Conservation (phyloP, 2,329 filamentous ascomycete species). For the Aspergillus vadensis region DNA sequence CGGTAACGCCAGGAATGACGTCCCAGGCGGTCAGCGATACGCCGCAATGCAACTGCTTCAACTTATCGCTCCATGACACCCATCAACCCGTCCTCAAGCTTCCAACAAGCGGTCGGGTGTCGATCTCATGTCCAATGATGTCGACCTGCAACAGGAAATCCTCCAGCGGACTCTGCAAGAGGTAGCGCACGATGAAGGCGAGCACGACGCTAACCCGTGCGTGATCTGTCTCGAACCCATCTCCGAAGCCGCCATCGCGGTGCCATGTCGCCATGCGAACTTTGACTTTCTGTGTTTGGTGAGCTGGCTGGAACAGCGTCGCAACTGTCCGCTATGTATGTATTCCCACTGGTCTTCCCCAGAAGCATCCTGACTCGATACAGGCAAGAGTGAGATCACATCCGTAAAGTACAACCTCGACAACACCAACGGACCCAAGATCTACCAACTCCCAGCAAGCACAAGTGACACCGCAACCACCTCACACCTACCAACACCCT, state of each 20-base stretch:
- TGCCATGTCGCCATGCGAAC: slow-evolving; percentile 75
- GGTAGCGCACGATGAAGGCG: slow-evolving; percentile 40
- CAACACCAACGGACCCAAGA: slow-evolving; percentile 55
- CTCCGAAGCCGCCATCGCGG: slow-evolving; percentile 69
- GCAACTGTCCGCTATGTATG: slow-evolving; percentile 78
- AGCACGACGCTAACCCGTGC: slow-evolving; percentile 58
- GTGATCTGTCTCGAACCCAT: slow-evolving; percentile 84
- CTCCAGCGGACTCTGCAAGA: slow-evolving; percentile 50
- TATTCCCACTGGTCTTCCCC: too few relatives aligned
- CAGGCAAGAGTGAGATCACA: slow-evolving; percentile 55
- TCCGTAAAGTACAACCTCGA: slow-evolving; percentile 68
- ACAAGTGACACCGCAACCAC: slow-evolving; percentile 15
- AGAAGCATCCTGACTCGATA: not conserved
- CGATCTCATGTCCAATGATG: slow-evolving; percentile 42
- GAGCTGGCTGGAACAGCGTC: slow-evolving; percentile 75
- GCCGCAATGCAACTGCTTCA: not conserved
- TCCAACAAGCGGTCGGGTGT: not conserved
- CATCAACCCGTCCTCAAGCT: not conserved
- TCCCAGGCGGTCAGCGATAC: not conserved
- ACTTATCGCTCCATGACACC: not conserved
- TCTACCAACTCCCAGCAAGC: slow-evolving; percentile 53
- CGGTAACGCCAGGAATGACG: not conserved
- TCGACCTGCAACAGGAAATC: slow-evolving; percentile 46
- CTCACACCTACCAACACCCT: slow-evolving; percentile 7
- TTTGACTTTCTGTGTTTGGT: slow-evolving; percentile 86